A percentile compares a stretch with the other conserved stretches of the same genome.
Conservation (phyloP, 2,329 filamentous ascomycete species). For the Calonectria montana region DNA sequence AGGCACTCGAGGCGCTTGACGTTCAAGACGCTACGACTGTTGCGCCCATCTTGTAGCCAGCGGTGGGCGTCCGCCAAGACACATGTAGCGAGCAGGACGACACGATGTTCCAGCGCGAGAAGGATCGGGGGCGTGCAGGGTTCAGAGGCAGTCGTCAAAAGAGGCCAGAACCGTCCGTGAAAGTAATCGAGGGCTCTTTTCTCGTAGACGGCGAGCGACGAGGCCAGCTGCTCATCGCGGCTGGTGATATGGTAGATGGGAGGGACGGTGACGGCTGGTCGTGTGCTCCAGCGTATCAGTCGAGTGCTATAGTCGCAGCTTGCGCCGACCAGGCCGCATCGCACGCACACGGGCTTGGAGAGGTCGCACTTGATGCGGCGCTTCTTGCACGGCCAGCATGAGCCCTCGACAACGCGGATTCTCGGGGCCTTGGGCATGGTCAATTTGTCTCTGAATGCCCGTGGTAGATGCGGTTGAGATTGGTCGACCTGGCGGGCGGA, state of each 20-base stretch:
- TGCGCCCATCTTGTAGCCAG: constrained; percentile 45
- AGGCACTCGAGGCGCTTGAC: constrained; percentile 45
- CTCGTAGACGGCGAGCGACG: constrained; percentile 43
- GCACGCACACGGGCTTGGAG: constrained; percentile 49
- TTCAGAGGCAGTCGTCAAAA: constrained; percentile 42
- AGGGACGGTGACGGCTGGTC: constrained; percentile 45
- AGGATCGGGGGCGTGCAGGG: constrained; percentile 46
- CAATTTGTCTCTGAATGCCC: background rate
- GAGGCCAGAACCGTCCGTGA: constrained; percentile 48
- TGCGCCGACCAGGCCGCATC: constrained; percentile 46
- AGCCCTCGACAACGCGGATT: constrained; percentile 47
- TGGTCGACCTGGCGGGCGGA: background rate
- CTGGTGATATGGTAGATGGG: constrained; percentile 43
- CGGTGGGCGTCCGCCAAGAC: constrained; percentile 48
- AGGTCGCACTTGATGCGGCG: constrained; percentile 57
- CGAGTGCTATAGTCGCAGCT: constrained; percentile 48
- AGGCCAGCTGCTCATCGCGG: constrained; percentile 40
- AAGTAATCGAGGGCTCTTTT: constrained; percentile 48
- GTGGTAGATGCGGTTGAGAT: background rate
- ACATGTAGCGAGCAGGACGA: constrained; percentile 47
- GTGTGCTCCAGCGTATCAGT: constrained; percentile 55
- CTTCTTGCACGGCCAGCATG: constrained; percentile 58
- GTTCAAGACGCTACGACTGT: constrained; percentile 40
- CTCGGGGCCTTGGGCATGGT: constrained; percentile 16
- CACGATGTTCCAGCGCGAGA: constrained; percentile 46